Percentiles rank a stretch among this genome's conserved stretches.
These are phyloP conservation scores for Pelargonium cotyledonis DNA, from an alignment of 441 rosid genomes.

Conservation along the genomic window DNA sequence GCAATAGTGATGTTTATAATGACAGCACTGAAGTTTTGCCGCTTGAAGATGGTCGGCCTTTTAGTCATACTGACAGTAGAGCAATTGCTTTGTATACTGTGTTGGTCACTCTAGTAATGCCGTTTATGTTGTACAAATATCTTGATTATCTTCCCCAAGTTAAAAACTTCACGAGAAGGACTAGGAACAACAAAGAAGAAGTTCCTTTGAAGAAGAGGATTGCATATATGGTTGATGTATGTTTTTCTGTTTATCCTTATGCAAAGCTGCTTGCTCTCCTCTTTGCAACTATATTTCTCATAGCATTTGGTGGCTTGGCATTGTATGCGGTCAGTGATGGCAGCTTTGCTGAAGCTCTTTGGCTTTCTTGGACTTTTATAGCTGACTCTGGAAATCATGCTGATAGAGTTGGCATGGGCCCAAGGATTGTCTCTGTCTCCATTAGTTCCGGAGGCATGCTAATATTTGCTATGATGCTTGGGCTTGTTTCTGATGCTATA, in stretches of 20 bases:
- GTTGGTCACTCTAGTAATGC: constrained; percentile 44
- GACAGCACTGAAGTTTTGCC: constrained; percentile 29
- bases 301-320: constrained; percentile 78
- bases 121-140: constrained; percentile 62
- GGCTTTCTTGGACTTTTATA: constrained; percentile 89
- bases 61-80: constrained; percentile 46
- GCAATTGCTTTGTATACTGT: constrained; percentile 56
- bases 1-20: constrained; percentile 28
- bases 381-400: constrained; percentile 94
- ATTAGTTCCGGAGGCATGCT: constrained; percentile 92
- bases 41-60: constrained; percentile 26
- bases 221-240: constrained; percentile 80
- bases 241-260: constrained; percentile 79
- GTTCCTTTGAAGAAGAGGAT: constrained; percentile 86
- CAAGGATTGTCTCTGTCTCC: constrained; percentile 81
- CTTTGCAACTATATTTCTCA: constrained; percentile 74
- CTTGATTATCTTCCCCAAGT: constrained; percentile 58
- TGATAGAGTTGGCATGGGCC: constrained; percentile 68
- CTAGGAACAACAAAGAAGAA: constrained; percentile 51
- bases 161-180: constrained; percentile 43
- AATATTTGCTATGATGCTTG: constrained; percentile 95
- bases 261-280: constrained; percentile 92
- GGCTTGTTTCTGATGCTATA: constrained; percentile 87
- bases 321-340: constrained; percentile 75
- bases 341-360: constrained; percentile 77